Conservation (phyloP, 805 yeast species). For the Torulaspora franciscae region DNA sequence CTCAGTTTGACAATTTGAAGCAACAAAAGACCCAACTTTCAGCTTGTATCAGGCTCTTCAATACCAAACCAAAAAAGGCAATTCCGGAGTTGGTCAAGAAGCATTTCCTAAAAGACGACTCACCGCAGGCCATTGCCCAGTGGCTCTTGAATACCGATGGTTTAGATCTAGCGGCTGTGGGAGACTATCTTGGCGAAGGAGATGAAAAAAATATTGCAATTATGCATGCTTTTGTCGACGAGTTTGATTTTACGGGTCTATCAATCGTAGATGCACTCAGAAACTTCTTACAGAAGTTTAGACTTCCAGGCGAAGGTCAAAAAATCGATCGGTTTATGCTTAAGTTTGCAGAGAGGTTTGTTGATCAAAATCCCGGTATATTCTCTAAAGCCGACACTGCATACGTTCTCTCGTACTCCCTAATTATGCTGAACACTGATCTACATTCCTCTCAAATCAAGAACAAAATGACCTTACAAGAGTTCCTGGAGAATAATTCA, state of each 20-base stretch:
- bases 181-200: conserved; percentile 91
- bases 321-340: conserved; percentile 95
- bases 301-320: conserved; percentile 98
- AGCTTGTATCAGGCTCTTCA: conserved; percentile 75
- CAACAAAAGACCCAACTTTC: conserved; percentile 75
- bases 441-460: conserved; percentile 85
- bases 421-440: conserved; percentile 90
- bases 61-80: conserved; percentile 81
- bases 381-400: conserved; percentile 94
- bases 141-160: conserved; percentile 72
- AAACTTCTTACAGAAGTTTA: conserved; percentile 74
- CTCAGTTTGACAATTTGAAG: conserved; percentile 79
- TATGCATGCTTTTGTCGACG: conserved; percentile 92
- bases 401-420: conserved; percentile 86
- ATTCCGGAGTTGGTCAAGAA: conserved; percentile 54
- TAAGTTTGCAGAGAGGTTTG: conserved; percentile 90
- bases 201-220: conserved; percentile 68
- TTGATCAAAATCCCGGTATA: conserved; percentile 79
- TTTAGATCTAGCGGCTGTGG: conserved; percentile 75
- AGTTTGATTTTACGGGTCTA: conserved; percentile 65
- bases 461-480: conserved; percentile 81
- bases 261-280: conserved; percentile 85
- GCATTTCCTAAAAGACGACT: conserved; percentile 56
- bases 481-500: conserved; percentile 77
- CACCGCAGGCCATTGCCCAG: conserved; percentile 65